Evolutionary conservation across 306 rosid genomes (phyloP), one percentile per base, ranked within the genome.

Genomic region (Castanopsis chinensis): DNA sequence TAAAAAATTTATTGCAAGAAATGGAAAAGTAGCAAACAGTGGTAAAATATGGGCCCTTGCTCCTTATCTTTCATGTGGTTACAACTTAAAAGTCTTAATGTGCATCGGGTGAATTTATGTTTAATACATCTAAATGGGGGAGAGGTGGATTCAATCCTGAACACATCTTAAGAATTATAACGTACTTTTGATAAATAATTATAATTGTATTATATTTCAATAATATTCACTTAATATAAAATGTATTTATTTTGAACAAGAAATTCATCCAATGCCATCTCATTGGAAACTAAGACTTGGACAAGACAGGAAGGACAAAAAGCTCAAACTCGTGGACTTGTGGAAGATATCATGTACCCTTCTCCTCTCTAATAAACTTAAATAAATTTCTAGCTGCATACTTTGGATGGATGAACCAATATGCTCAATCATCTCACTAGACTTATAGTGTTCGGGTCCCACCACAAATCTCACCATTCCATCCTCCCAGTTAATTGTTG

Each of bases 381-480:
- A 25, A 33, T 35, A 53, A 6, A 15, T n/a, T 11, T 49, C 56
- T 32, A 59, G 32, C 71, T 69, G 57, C 72, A 61, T 88, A 90
- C 97, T 91, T 75, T 87, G 92, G 77, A 90, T 90, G 41, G 97
- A 87, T 58, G 93, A 90, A 82, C 91, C 94, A 71, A 93, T 86
- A 41, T 71, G 84, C 78, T 91, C 93, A 73, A 91, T 88, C 97
- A 93, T 90, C 81, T 85, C 85, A 80, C 94, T 90, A 17, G 91
- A 70, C 83, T 90, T 93, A 82, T 91, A 88, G 76, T 93, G 93
- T 67, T 93, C 97, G 55, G 93, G 87, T 84, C 92, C 96, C 92
- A 92, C 98, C 18, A 91, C 88, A 84, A 93, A 93, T 83, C 97
- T 91, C 59, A 91, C 95, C 97, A 92, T 94, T 80, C 91, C 97